Base-by-base conservation (phyloP, 2,329 filamentous ascomycete species). In the Aphanoascus verrucosus region DNA sequence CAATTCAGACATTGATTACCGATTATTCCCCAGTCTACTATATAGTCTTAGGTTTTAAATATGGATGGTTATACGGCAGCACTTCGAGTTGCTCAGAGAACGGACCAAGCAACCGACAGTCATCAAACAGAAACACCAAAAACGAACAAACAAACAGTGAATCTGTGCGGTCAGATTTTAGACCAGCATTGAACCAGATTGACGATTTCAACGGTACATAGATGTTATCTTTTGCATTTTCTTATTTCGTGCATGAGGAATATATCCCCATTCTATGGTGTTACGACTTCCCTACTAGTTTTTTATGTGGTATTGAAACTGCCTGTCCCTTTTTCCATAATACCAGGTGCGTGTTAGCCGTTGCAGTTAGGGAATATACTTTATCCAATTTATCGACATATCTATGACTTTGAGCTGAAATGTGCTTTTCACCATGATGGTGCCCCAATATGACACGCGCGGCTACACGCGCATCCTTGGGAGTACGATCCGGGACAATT, bases 351-450 rank as follows among this genome's bases (percentile, higher is more conserved):
- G 6, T n/a, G 42, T 45, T 45, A 45, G 42, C 20, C 31, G 31
- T 28, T 32, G 20, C 41, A 34, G 28, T 46, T 46, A 46, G 43
- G 43, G 43, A 46, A 17, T 35, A 46, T 46, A 12, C 41, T 45
- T 28, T 14, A 34, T n/a, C n/a, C 38, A 17, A 41, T 15, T 15
- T 46, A 19, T 32, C 14, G 1, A 7, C 17, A 15, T 47, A 17
- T 35, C 28, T 40, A 38, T 46, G 43, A 46, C 31, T 1, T 32
- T 34, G 14, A 20, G n/a, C 34, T 32, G 43, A 46, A 5, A 46
- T 34, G 14, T 41, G 38, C 38, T 41, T 6, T 17, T 41, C 19
- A 15, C 9, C 3, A 8, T 41, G 7, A n/a, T 15, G 15, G 19
- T 41, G 7, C 19, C 15, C 9, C 19, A 6, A 6, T 17, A n/a